Percentiles rank a stretch among this genome's conserved stretches.
Conservation (phyloP, 495 filamentous ascomycete genomes). For the Aspergillus baeticus region DNA sequence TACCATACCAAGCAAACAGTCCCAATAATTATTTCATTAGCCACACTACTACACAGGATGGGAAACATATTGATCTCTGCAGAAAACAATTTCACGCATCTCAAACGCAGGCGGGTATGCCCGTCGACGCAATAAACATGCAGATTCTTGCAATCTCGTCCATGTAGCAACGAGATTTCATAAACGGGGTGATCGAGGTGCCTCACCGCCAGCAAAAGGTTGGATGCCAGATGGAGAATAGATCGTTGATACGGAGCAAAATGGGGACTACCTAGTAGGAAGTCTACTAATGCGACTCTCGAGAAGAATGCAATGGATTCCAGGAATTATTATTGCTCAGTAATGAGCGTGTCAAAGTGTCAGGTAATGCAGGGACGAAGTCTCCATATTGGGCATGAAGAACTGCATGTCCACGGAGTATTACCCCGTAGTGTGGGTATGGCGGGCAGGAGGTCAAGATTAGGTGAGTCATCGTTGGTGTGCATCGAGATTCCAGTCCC, state of each 20-base stretch:
- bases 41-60: no score
- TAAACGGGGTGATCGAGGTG: neutral
- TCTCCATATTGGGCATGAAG: slow-evolving; percentile 17
- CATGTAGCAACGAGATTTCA: neutral
- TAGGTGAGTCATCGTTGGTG: slow-evolving; percentile 3
- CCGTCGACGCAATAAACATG: neutral
- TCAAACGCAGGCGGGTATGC: neutral
- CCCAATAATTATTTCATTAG: no score
- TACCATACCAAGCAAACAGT: no score
- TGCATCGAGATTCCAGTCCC: neutral
- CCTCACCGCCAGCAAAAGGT: neutral
- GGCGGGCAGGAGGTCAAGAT: neutral
- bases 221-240: no score
- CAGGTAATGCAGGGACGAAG: slow-evolving; percentile 2
- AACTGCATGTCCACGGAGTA: neutral
- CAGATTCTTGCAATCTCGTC: neutral
- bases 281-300: neutral
- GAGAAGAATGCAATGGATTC: neutral
- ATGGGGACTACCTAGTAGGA: no score
- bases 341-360: neutral
- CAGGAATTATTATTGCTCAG: no score
- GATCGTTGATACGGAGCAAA: no score
- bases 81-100: neutral
- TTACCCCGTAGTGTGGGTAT: slow-evolving; percentile 4
- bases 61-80: neutral